Evolutionary conservation across 257 asterid species (phyloP), one percentile per base, ranked within the genome.

Genomic region (Anisodus tanguticus): DNA sequence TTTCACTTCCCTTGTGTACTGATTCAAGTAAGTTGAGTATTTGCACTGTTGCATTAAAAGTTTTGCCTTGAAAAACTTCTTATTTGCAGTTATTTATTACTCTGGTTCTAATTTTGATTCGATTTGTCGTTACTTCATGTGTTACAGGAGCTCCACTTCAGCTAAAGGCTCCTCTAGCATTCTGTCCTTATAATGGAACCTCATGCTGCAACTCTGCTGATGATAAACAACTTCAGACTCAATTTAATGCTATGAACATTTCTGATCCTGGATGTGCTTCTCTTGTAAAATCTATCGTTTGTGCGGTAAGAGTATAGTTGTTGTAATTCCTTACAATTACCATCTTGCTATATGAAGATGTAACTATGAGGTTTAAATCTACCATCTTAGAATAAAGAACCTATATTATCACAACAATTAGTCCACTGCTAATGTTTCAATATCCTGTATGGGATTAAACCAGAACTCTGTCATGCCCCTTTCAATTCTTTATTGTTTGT

Each of bases 211-310:
- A 88, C 79, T 58, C 89, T 22, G n/a, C 89, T 62, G 90, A 90
- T 51, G 97, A 93, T 88, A 85, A 85, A 84, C 81, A 82, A 19
- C 64, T 95, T 84, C 88, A 84, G 91, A 87, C 88, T 31, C 94
- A 90, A 35, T 92, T 91, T 68, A 72, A 72, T 79, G 90, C 90
- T 1, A 89, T 94, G 93, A 95, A 92, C 31, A 82, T 95, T 84
- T 91, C 98, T 45, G 92, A 94, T 86, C 57, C 94, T 54, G 83
- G 37, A 49, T 95, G 98, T 83, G 93, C 97, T 90, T 87, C 98
- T 82, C 81, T 94, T 79, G 83, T 94, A 79, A 92, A 93, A 88
- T 92, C 97, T 35, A 80, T 93, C 71, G 86, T 94, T 85, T 94
- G 98, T 37, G 87, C 98, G 81, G 98, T 95, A 91, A 87, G 91